Base-by-base conservation (phyloP, 495 filamentous ascomycete species). In the Aspergillus campestris region DNA sequence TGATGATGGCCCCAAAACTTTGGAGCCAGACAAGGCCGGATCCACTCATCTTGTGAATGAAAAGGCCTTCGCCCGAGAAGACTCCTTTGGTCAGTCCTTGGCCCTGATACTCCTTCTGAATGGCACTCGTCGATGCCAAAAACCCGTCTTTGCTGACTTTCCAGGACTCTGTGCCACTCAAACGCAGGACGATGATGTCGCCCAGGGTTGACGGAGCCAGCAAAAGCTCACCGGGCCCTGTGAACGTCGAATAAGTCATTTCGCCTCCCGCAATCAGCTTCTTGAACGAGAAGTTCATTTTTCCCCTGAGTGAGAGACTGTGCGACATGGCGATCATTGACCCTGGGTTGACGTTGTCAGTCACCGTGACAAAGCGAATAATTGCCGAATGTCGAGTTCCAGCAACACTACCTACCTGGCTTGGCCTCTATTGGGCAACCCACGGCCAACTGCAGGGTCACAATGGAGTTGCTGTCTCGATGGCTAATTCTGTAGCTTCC, bases 271-370 rank as follows among this genome's bases (percentile, higher is more conserved):
- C 79, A 30, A 97, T 63, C 1, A 91, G 62, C 61, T 95, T 96
- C 69, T 91, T 94, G 64, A 86, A 73, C 34, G 76, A 79, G 62
- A 97, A 94, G 32, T 85, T 86, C 45, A 92, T 61, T 14, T 69
- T 68, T 48, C 92, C 92, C 63, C 85, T 84, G 35, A 97, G 74
- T 0, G 84, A 86, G 32, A 97, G 76, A 3, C 83, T 84, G 6
- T 87, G 83, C 8, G 87, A 88, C 94, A 97, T 98, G 41, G 87
- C 86, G 50, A 98, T 87, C 89, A 98, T 95, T 35, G 78, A 75
- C 34, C 87, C 86, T 87, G 34, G n/a, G n/a, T n/a, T n/a, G n/a
- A n/a, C n/a, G n/a, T n/a, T n/a, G n/a, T n/a, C n/a, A n/a, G n/a
- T n/a, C n/a, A n/a, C n/a, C n/a, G n/a, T n/a, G n/a, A n/a, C n/a